Percentiles rank a stretch among this genome's conserved stretches.
Conservation (phyloP, 2,329 filamentous ascomycete species). For the Penicillium sp. region DNA sequence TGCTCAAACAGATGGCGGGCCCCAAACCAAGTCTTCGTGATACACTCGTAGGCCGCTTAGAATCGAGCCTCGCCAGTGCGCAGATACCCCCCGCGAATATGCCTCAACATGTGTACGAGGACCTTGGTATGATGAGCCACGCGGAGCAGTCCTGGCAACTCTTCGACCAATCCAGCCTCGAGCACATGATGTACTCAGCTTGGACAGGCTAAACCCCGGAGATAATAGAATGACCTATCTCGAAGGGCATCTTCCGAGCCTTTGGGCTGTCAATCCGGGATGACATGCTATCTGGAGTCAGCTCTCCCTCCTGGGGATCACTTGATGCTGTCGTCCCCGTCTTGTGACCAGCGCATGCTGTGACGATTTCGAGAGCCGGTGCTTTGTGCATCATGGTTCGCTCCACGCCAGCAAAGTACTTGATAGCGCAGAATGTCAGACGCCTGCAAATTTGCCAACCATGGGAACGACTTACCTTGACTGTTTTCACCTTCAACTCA, state of each 20-base stretch:
- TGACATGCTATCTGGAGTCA: constrained; percentile 7
- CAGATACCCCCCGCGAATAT: not conserved
- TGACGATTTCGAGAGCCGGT: not conserved
- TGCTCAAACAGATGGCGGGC: constrained; percentile 10
- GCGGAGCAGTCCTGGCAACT: constrained; percentile 10
- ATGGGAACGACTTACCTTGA: not conserved
- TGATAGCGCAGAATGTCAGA: too few species aligned
- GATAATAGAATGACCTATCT: not conserved
- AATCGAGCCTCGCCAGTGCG: constrained; percentile 7
- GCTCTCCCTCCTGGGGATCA: not conserved
- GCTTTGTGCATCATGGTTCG: not conserved
- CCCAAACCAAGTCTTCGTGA: constrained; percentile 3
- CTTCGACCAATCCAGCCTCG: constrained; percentile 11
- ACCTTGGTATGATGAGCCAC: not conserved
- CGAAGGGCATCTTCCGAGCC: not conserved
- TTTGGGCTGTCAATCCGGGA: constrained; percentile 3
- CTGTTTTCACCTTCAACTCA: not conserved
- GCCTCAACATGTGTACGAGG: not conserved
- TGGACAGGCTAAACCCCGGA: constrained; percentile 1
- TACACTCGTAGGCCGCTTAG: constrained; percentile 9
- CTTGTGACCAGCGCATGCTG: not conserved
- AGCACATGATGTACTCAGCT: constrained; percentile 13
- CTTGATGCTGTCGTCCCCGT: not conserved
- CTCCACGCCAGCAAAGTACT: not conserved
- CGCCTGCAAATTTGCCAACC: too few species aligned